These are phyloP conservation scores for Suillus ampliporus DNA, from an alignment of 768 basidiomycete genomes.

Conservation along the genomic window DNA sequence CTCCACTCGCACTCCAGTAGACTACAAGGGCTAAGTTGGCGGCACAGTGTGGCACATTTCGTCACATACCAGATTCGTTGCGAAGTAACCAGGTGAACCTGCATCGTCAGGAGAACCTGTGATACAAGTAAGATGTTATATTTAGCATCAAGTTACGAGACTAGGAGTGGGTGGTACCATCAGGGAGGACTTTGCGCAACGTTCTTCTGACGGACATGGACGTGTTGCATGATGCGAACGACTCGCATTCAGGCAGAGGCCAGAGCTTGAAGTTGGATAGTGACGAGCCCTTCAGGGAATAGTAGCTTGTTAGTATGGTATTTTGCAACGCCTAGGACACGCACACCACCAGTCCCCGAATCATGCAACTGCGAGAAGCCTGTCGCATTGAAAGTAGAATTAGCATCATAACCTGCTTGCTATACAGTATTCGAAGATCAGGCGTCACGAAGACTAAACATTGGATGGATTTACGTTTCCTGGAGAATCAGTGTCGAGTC, in stretches of 20 bases:
- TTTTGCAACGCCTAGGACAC: constrained; percentile 18
- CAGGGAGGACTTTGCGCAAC: constrained; percentile 49
- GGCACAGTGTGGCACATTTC: constrained; percentile 13
- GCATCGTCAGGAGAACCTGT: constrained; percentile 63
- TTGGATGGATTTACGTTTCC: constrained; percentile 49
- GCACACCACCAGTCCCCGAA: constrained; percentile 61
- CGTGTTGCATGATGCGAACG: constrained; percentile 59
- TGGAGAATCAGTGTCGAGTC: constrained; percentile 71
- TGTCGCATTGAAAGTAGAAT: constrained; percentile 43
- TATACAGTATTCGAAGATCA: constrained; percentile 14
- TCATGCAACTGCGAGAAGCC: constrained; percentile 67
- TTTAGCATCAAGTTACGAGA: background rate
- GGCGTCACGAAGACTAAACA: background rate
- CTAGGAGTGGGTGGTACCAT: constrained; percentile 44
- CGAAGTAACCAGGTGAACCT: constrained; percentile 71
- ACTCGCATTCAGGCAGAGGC: constrained; percentile 54
- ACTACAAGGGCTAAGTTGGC: constrained; percentile 36
- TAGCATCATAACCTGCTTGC: constrained; percentile 47
- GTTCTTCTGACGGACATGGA: constrained; percentile 52
- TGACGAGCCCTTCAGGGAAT: constrained; percentile 38
- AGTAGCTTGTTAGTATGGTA: background rate
- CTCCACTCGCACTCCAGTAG: constrained; percentile 61
- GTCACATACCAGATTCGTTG: constrained; percentile 54
- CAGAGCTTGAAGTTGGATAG: constrained; percentile 69
- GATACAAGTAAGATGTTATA: background rate